Conservation (phyloP, 305 asterid species). For the Coffea humblotiana region DNA sequence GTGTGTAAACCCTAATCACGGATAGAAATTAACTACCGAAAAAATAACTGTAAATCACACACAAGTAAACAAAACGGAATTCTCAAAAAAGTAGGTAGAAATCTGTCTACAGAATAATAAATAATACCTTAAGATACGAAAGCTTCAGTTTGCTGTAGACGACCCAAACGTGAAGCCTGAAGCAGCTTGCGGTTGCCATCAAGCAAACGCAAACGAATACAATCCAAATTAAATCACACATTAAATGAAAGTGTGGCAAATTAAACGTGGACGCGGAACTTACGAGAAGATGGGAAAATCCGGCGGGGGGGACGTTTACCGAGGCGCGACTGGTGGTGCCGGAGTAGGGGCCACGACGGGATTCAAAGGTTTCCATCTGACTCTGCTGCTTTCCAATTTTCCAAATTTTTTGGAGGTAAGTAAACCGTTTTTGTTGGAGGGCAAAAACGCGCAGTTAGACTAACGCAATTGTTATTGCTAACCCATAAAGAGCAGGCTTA, state of each 20-base stretch:
- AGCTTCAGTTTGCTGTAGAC: slow-evolving; percentile 74
- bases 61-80: neutral
- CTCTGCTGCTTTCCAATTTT: too few species aligned
- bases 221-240: neutral
- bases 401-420: too few species aligned
- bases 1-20: neutral
- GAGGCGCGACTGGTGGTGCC: slow-evolving; percentile 71
- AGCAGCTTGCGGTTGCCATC: slow-evolving; percentile 69
- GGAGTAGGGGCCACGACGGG: slow-evolving; percentile 69
- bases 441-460: too few species aligned
- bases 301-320: slow-evolving; percentile 25
- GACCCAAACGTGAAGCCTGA: slow-evolving; percentile 72
- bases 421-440: too few species aligned
- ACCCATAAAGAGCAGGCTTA: too few species aligned
- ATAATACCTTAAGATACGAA: slow-evolving; percentile 65
- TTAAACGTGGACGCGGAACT: slow-evolving; percentile 5
- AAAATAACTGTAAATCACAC: neutral
- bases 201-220: neutral
- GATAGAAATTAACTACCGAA: neutral
- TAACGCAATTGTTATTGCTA: too few species aligned
- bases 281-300: slow-evolving; percentile 5
- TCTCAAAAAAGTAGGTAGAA: neutral
- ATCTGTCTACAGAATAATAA: neutral
- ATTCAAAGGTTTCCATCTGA: too few species aligned
- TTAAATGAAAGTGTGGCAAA: too few species aligned